Evolutionary conservation across 2,329 filamentous ascomycete species (phyloP).

Genomic region (Aschersonia sp.): DNA sequence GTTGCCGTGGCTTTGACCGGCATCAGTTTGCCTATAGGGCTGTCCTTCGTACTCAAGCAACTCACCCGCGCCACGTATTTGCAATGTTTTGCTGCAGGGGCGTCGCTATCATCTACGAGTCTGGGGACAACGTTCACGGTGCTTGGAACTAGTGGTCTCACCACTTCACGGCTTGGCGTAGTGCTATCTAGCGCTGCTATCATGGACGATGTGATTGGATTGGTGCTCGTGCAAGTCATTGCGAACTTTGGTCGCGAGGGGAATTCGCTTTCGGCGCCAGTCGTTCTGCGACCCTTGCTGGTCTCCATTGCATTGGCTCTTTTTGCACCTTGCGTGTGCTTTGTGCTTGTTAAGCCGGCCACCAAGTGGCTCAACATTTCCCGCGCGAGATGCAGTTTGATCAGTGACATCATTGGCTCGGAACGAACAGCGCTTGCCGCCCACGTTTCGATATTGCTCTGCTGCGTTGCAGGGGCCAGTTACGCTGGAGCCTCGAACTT

Average conservation of each 20-base stretch:
- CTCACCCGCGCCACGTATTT: slow-evolving; percentile 35
- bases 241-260: slow-evolving; percentile 38
- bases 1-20: slow-evolving; percentile 50
- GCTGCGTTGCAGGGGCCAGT: slow-evolving; percentile 31
- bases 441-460: slow-evolving; percentile 35
- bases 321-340: slow-evolving; percentile 29
- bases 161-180: slow-evolving; percentile 34
- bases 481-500: slow-evolving; percentile 50
- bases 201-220: slow-evolving; percentile 66
- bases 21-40: slow-evolving; percentile 44
- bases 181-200: slow-evolving; percentile 62
- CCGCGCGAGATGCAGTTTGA: slow-evolving; percentile 10
- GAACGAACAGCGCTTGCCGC: slow-evolving; percentile 24
- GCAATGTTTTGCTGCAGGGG: slow-evolving; percentile 59
- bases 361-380: slow-evolving; percentile 19
- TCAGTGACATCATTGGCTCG: slow-evolving; percentile 12
- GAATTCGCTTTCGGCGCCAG: slow-evolving; percentile 12
- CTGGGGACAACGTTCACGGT: slow-evolving; percentile 55
- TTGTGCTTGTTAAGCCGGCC: slow-evolving; percentile 26
- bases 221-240: slow-evolving; percentile 67
- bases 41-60: slow-evolving; percentile 45
- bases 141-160: slow-evolving; percentile 26
- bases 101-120: slow-evolving; percentile 59
- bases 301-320: slow-evolving; percentile 37
- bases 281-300: slow-evolving; percentile 28